Base-by-base conservation (phyloP, 805 yeast genomes). In the Sungouiozyma intestinalis region DNA sequence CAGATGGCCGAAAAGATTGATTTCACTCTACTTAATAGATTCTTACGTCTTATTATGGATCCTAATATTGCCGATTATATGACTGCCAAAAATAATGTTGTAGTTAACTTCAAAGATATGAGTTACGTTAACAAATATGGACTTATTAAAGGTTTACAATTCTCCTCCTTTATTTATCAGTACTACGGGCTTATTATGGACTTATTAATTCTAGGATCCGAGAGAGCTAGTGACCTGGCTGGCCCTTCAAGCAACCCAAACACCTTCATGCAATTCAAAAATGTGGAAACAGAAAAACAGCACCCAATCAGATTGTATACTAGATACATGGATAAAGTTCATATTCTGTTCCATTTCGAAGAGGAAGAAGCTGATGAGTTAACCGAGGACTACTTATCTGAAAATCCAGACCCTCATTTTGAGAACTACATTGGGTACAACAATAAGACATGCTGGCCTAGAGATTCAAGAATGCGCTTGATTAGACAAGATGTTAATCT, bases 61-160 rank as follows among this genome's bases (percentile, higher is more conserved):
- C 81, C 94, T 1, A 84, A 82, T 50, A 76, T 92, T 53, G 98
- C 97, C 3, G 97, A 92, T 62, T 92, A 92, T 58, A 81, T 92
- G 52, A 81, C 95, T 1, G 81, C 97, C 0, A 88, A 88, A 59
- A 86, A 86, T 64, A 92, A 92, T 54, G 77, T 88, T 16, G 73
- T 77, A 17, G 54, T 92, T 16, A 72, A 86, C 2, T 94, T 80
- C 63, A 92, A 92, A 60, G 99, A 92, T 57, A 92, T 92, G 99
- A 82, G 79, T 47, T 95, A 87, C 59, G 79, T 85, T 16, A 90
- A 92, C 62, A 86, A 83, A 52, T 78, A 78, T 56, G 99, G 99
- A 16, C 62, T 92, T 44, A 64, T 92, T 15, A 73, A 94, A 38
- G 99, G 98, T 6, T 65, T 92, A 15, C 95, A 85, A 54, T 92